These are phyloP conservation scores for Kwoniella pini DNA, from an alignment of 768 basidiomycete genomes.

Conservation along the genomic window DNA sequence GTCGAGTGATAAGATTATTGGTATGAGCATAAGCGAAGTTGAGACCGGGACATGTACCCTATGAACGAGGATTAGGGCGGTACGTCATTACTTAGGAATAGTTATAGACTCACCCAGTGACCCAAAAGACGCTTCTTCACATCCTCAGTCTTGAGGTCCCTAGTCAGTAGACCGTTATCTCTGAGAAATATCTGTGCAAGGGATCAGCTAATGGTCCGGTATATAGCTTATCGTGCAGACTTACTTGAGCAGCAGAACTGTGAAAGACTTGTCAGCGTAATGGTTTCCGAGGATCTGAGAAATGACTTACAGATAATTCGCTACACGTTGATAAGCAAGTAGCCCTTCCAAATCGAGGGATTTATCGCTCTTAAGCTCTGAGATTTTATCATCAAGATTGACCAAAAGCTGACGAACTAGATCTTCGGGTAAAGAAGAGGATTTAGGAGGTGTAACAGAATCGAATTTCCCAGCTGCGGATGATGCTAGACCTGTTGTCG, in stretches of 20 bases:
- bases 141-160: conserved; percentile 63
- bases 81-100: neutral
- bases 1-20: conserved; percentile 58
- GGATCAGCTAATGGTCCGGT: neutral
- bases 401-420: conserved; percentile 61
- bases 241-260: conserved; percentile 34
- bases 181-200: conserved; percentile 64
- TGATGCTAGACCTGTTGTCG: conserved; percentile 46
- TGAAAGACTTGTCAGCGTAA: neutral
- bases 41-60: conserved; percentile 68
- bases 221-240: neutral
- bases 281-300: no score
- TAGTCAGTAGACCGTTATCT: conserved; percentile 68
- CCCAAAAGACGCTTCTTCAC: conserved; percentile 80
- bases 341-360: conserved; percentile 50
- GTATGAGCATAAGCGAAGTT: conserved; percentile 71
- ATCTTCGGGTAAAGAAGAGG: conserved; percentile 65
- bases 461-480: conserved; percentile 41
- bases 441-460: conserved; percentile 62
- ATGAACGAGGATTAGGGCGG: conserved; percentile 20
- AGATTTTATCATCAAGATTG: conserved; percentile 58
- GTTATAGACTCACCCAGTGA: conserved; percentile 65
- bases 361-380: conserved; percentile 62
- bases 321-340: conserved; percentile 50
- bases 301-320: conserved; percentile 47